Conservation (phyloP, 768 basidiomycete genomes). For the Melanogaster broomeanus region DNA sequence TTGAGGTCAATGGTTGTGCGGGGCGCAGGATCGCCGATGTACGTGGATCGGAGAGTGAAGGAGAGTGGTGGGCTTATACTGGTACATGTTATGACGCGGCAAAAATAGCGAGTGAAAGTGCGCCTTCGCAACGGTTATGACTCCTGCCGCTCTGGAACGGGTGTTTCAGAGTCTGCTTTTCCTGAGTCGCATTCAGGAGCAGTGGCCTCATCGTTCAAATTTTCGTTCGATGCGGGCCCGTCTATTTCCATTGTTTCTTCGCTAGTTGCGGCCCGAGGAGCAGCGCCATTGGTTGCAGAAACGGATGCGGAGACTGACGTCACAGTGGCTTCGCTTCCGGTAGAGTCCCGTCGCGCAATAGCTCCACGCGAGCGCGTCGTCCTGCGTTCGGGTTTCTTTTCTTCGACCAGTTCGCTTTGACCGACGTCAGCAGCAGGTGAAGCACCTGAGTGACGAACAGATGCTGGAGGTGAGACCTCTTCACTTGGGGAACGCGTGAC, state of each 20-base stretch:
- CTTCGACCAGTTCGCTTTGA: constrained; percentile 14
- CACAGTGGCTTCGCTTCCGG: constrained; percentile 49
- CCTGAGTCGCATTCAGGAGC: constrained; percentile 3
- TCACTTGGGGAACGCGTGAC: constrained; percentile 23
- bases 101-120: not conserved
- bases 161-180: not conserved
- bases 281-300: constrained; percentile 22
- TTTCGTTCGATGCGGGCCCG: constrained; percentile 1
- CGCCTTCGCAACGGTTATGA: not conserved
- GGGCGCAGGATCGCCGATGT: too few species aligned
- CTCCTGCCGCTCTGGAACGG: constrained; percentile 1
- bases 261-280: constrained; percentile 7
- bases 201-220: constrained; percentile 3
- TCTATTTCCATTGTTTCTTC: constrained; percentile 20
- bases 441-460: constrained; percentile 25
- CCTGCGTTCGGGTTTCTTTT: constrained; percentile 41
- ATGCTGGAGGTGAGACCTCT: constrained; percentile 45
- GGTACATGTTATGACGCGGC: not conserved
- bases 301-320: constrained; percentile 37
- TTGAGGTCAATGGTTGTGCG: too few species aligned
- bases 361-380: constrained; percentile 48
- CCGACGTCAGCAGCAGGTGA: constrained; percentile 20
- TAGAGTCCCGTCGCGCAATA: constrained; percentile 48
- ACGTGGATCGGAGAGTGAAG: constrained; percentile 1
- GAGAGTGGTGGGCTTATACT: not conserved